Conservation (phyloP, 1,284 basidiomycete genomes). For the Mycosarcoma maydis region DNA sequence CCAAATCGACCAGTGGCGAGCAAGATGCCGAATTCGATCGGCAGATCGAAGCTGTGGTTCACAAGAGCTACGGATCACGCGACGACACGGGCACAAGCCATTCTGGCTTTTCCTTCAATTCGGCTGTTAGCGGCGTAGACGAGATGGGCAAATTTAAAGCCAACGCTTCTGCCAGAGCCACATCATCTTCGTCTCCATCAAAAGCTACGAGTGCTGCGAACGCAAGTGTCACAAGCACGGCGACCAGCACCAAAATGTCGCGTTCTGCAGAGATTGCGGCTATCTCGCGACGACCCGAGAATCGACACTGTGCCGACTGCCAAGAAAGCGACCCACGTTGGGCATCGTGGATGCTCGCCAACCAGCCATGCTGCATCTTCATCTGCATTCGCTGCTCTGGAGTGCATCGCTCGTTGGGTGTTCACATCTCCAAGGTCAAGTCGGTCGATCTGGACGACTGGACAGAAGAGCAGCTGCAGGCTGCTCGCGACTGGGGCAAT, state of each 20-base stretch:
- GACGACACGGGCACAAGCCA: slow-evolving; percentile 18
- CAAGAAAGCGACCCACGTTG: slow-evolving; percentile 67
- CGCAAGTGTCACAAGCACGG: slow-evolving; percentile 10
- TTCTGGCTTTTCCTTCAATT: slow-evolving; percentile 17
- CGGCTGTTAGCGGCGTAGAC: slow-evolving; percentile 6
- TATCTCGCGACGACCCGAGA: slow-evolving; percentile 66
- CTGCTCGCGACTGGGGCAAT: slow-evolving; percentile 55
- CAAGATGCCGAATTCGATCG: slow-evolving; percentile 54
- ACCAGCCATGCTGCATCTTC: slow-evolving; percentile 67
- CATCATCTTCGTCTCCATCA: slow-evolving; percentile 7
- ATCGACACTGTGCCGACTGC: slow-evolving; percentile 70
- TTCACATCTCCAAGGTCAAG: slow-evolving; percentile 70
- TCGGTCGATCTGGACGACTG: slow-evolving; percentile 70
- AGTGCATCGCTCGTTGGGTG: slow-evolving; percentile 70
- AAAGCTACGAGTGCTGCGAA: slow-evolving; percentile 2
- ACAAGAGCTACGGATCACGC: slow-evolving; percentile 48
- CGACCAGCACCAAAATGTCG: slow-evolving; percentile 30
- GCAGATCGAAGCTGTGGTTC: slow-evolving; percentile 55
- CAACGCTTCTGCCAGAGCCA: neutral
- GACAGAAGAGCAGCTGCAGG: slow-evolving; percentile 56
- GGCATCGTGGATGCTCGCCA: slow-evolving; percentile 68
- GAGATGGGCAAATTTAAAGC: slow-evolving; percentile 34
- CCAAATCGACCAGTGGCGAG: slow-evolving; percentile 11
- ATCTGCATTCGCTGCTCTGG: slow-evolving; percentile 71
- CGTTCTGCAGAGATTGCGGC: slow-evolving; percentile 59